Base-by-base conservation (phyloP, 2,329 filamentous ascomycete genomes). In the Pseudogymnoascus sp. region DNA sequence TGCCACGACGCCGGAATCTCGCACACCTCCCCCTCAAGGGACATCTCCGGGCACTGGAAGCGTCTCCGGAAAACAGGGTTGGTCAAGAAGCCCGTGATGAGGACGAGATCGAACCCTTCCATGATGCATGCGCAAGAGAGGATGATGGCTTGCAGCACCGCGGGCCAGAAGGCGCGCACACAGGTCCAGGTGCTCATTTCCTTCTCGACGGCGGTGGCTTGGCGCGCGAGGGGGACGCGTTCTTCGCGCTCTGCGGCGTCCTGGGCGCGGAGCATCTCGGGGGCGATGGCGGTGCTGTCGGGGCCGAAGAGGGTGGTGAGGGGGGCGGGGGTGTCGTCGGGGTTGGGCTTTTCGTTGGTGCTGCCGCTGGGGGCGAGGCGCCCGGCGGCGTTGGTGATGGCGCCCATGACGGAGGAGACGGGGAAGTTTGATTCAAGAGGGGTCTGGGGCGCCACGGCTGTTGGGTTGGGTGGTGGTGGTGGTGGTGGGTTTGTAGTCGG, bases 1-100 rank as follows among this genome's bases (percentile, higher is more conserved):
- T 71, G 68, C 69, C 69, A 71, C 3, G 63, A 26, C 1, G 69
- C 68, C 14, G 65, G 58, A 6, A 59, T 59, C 58, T 59, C 58
- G 58, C 58, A 59, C 12, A 59, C 58, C 10, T 38, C 6, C 4
- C 33, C 58, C 19, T 23, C 33, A 14, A 59, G 19, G 5, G 33
- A 12, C 10, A 7, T 19, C 6, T 38, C 58, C 2, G 58, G 58
- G 11, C 58, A 59, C 33, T 37, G 23, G 19, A 38, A 59, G 19
- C 37, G 33, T 3, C n/a, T 3, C 0, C 58, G 58, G 58, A 59
- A 59, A 4, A 59, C 58, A 10, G 58, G 58, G 19, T 59, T 59
- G 58, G 58, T 59, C 0, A 59, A 19, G 58, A 59, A 59, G 0
- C 58, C 58, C 0, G 58, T 59, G 58, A 59, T 59, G 58, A 59